phyloP scores from a whole-genome alignment of 352 stramenopile species.

The Pythium coloratum region DNA sequence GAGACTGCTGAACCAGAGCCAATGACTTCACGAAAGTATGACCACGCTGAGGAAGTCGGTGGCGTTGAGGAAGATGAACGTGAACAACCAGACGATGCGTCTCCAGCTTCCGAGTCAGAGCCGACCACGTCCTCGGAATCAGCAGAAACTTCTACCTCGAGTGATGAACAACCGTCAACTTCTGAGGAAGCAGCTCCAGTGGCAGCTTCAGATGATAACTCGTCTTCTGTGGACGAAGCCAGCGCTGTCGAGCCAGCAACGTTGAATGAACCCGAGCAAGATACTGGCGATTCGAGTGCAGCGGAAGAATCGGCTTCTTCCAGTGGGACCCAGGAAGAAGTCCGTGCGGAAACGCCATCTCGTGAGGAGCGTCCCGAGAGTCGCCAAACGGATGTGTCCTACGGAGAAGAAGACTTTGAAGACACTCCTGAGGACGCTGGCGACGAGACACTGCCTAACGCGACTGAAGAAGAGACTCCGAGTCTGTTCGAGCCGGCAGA shows the following conservation, averaged over 20 bases:
- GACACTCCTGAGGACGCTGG: slow-evolving; percentile 5
- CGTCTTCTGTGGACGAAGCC: not conserved
- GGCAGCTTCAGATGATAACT: not conserved
- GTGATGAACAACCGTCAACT: not conserved
- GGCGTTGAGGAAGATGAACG: not conserved
- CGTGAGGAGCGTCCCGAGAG: slow-evolving; percentile 17
- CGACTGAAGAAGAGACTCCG: not conserved
- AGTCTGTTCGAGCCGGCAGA: not conserved
- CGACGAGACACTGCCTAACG: not conserved
- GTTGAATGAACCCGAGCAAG: not conserved
- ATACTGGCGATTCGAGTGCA: not conserved
- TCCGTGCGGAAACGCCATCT: not conserved
- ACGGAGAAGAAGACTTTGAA: slow-evolving; percentile 27
- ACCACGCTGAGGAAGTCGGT: not conserved
- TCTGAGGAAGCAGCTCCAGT: not conserved
- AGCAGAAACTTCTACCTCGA: not conserved
- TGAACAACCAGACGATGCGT: not conserved
- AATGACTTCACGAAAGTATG: not conserved
- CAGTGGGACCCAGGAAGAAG: not conserved
- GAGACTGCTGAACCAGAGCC: not conserved
- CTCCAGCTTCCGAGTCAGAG: not conserved
- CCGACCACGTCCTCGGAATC: not conserved
- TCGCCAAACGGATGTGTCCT: slow-evolving; percentile 20
- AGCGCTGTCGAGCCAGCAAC: not conserved
- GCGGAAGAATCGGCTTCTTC: not conserved